Percentiles rank a stretch among this genome's conserved stretches.
These are phyloP conservation scores for Termitomyces sp. DNA, from an alignment of 768 basidiomycete genomes.

Conservation along the genomic window DNA sequence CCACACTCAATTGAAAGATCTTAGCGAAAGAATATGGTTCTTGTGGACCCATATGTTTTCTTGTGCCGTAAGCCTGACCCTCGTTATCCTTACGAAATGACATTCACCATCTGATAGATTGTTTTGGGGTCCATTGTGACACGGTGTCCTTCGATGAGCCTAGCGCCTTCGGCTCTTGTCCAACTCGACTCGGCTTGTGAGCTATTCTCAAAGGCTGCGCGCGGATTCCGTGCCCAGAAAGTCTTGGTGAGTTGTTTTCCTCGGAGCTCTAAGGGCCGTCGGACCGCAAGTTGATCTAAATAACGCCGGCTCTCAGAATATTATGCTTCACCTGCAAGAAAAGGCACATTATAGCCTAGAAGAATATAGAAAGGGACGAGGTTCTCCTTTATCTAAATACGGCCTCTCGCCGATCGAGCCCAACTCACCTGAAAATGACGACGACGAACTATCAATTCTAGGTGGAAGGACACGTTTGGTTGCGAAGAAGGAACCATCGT, in stretches of 20 bases:
- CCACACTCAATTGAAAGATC: conserved; percentile 59
- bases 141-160: conserved; percentile 73
- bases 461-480: conserved; percentile 68
- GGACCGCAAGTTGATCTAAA: neutral
- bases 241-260: conserved; percentile 49
- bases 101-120: conserved; percentile 39
- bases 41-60: conserved; percentile 64
- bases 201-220: conserved; percentile 67
- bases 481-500: conserved; percentile 54
- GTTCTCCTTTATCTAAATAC: conserved; percentile 39
- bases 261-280: neutral
- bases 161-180: conserved; percentile 69
- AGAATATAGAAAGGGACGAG: conserved; percentile 58
- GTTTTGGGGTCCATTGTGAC: conserved; percentile 75
- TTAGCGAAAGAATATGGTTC: conserved; percentile 65
- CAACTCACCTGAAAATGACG: conserved; percentile 42
- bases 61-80: conserved; percentile 47
- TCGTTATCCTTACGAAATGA: conserved; percentile 4
- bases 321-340: conserved; percentile 61
- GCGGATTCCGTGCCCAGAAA: conserved; percentile 59
- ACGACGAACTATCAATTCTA: conserved; percentile 61
- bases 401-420: conserved; percentile 32
- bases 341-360: conserved; percentile 65
- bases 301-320: conserved; percentile 35
- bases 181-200: conserved; percentile 76